A percentile compares a stretch with the other conserved stretches of the same genome.
Conservation (phyloP, 805 yeast species). For the Groenewaldozyma salmanticensis region DNA sequence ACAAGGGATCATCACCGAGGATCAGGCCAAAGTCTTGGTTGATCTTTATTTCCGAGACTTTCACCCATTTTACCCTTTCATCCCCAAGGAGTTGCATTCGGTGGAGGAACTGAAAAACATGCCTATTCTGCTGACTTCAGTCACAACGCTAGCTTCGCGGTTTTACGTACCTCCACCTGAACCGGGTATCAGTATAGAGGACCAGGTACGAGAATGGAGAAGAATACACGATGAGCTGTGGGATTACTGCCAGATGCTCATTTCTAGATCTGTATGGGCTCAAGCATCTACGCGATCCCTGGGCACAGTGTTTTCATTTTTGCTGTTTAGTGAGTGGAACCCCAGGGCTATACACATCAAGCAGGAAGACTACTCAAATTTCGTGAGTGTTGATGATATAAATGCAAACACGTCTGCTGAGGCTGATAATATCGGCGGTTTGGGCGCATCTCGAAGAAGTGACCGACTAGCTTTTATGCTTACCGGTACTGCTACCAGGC, state of each 20-base stretch:
- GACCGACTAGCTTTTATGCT: slow-evolving; percentile 93
- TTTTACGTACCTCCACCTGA: slow-evolving; percentile 36
- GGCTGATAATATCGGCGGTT: slow-evolving; percentile 32
- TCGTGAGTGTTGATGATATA: slow-evolving; percentile 6
- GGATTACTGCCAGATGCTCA: slow-evolving; percentile 72
- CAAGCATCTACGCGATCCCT: slow-evolving; percentile 81
- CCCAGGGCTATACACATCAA: slow-evolving; percentile 90
- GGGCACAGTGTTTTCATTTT: slow-evolving; percentile 77
- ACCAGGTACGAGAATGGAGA: too few species aligned
- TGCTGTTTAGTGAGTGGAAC: slow-evolving; percentile 89
- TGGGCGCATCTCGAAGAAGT: slow-evolving; percentile 77
- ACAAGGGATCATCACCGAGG: slow-evolving; percentile 47
- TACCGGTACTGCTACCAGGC: slow-evolving; percentile 74
- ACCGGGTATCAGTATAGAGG: neutral
- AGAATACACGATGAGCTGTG: slow-evolving; percentile 63
- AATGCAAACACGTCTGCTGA: slow-evolving; percentile 11
- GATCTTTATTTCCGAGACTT: slow-evolving; percentile 54
- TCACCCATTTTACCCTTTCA: slow-evolving; percentile 86
- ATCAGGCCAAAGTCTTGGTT: slow-evolving; percentile 24
- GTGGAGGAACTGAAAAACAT: slow-evolving; percentile 60
- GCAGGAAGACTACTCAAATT: slow-evolving; percentile 62
- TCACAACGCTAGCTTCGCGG: slow-evolving; percentile 70
- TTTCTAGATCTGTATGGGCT: slow-evolving; percentile 88
- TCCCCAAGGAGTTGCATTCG: slow-evolving; percentile 64
- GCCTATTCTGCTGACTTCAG: slow-evolving; percentile 73